Evolutionary conservation across 2,329 filamentous ascomycete species (phyloP).

Genomic region (Penicillium sp.): DNA sequence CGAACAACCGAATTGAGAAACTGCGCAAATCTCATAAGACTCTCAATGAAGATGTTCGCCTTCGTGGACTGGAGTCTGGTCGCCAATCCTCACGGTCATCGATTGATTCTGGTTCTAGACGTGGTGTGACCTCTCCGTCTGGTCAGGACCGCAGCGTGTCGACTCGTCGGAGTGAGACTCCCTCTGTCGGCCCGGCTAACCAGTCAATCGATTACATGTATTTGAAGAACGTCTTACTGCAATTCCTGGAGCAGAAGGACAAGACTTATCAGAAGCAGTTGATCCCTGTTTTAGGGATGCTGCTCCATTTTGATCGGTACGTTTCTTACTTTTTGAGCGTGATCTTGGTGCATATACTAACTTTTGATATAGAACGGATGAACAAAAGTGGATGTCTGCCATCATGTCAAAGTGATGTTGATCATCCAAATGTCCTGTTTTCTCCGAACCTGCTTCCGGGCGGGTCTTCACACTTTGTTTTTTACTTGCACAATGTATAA

Average conservation of each 20-base stretch:
- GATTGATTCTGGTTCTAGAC: slow-evolving; percentile 52
- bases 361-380: slow-evolving; percentile 59
- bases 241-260: slow-evolving; percentile 66
- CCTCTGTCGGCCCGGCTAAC: slow-evolving; percentile 28
- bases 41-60: slow-evolving; percentile 59
- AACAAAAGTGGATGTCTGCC: slow-evolving; percentile 82
- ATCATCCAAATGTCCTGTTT: background rate
- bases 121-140: slow-evolving; percentile 50
- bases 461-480: background rate
- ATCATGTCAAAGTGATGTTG: slow-evolving; percentile 55
- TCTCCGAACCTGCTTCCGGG: background rate
- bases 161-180: slow-evolving; percentile 38
- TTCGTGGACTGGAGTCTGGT: slow-evolving; percentile 43
- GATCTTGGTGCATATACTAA: slow-evolving; percentile 8
- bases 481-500: slow-evolving; percentile 12
- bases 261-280: slow-evolving; percentile 68
- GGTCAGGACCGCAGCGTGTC: slow-evolving; percentile 38
- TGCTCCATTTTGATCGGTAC: slow-evolving; percentile 65
- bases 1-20: slow-evolving; percentile 74
- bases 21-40: slow-evolving; percentile 66
- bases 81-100: slow-evolving; percentile 59
- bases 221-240: slow-evolving; percentile 64
- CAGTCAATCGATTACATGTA: slow-evolving; percentile 60
- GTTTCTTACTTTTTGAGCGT: slow-evolving; percentile 21
- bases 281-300: slow-evolving; percentile 64